Percentiles rank a stretch among this genome's conserved stretches.
phyloP scores from a whole-genome alignment of 2,329 filamentous ascomycete genomes.

The Aspergillus transmontanensis region DNA sequence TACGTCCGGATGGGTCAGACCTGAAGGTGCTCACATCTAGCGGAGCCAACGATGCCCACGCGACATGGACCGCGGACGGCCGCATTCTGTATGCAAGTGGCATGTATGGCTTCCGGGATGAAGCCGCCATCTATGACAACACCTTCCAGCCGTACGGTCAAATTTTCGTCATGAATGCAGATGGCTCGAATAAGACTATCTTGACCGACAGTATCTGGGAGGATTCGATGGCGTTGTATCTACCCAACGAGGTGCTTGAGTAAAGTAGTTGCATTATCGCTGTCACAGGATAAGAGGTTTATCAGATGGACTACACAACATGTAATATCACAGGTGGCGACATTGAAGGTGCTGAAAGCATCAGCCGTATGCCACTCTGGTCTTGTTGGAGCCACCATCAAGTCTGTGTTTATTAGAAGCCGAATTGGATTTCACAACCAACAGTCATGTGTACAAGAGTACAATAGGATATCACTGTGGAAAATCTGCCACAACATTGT shows the following conservation, averaged over 20 bases:
- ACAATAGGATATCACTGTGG: not conserved
- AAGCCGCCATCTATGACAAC: slow-evolving; percentile 45
- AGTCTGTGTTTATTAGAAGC: not conserved
- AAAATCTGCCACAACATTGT: no score
- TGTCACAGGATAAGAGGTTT: not conserved
- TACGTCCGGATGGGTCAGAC: slow-evolving; percentile 44
- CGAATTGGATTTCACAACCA: not conserved
- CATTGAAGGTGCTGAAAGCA: not conserved
- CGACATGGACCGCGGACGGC: slow-evolving; percentile 48
- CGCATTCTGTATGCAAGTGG: slow-evolving; percentile 46
- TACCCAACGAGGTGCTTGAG: slow-evolving; percentile 5
- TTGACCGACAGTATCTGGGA: slow-evolving; percentile 36
- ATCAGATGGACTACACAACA: not conserved
- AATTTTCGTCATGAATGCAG: slow-evolving; percentile 48
- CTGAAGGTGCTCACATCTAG: slow-evolving; percentile 37
- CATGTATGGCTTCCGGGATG: slow-evolving; percentile 49
- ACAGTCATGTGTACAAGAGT: not conserved
- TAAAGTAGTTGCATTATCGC: not conserved
- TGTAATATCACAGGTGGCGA: not conserved
- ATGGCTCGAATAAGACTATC: slow-evolving; percentile 38
- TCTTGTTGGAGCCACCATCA: not conserved
- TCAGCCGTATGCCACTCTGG: not conserved
- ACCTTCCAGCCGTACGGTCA: slow-evolving; percentile 52
- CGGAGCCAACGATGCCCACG: slow-evolving; percentile 48
- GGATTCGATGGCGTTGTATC: slow-evolving; percentile 34